Base-by-base conservation (phyloP, 306 rosid species). In the Cucumis hystrix region DNA sequence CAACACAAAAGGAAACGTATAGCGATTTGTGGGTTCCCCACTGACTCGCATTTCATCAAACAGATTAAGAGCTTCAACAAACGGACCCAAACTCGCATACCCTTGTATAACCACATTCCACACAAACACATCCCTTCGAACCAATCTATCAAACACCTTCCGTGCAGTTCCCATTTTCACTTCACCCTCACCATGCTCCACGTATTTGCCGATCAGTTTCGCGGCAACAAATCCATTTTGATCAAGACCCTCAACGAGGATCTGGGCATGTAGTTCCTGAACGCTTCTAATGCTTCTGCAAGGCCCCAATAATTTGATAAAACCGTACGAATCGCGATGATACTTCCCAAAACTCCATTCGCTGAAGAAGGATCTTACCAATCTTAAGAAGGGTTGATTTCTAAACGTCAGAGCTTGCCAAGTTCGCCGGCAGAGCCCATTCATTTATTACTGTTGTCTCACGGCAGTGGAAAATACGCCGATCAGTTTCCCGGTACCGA, bases 81-180 rank as follows among this genome's bases (percentile, higher is more conserved):
- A 88, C 76, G 97, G 93, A 77, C 89, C 96, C 71, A 58, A 76
- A 76, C 84, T 86, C 6, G 96, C 95, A 75, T 88, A 91, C 17
- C 93, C 88, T 83, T 87, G 89, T 80, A 91, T 89, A 14, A 93
- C 58, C 80, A 88, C 84, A 65, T 93, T 93, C 95, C 92, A 87
- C 47, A 87, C 66, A n/a, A 91, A 87, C 77, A 82, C 96, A 54
- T 93, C 98, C 86, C 91, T 88, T 4, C 86, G 73, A 4, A 80
- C 70, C 93, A 93, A 87, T 68, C 59, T 79, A 78, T 89, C 93
- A 35, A 93, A 93, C 95, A 93, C 86, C 80, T 87, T 87, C 79
- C 89, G 82, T 79, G 91, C 97, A 62, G 58, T 47, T 41, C 55
- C 78, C 75, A 89, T 74, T 40, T 78, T 77, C 13, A 82, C 63